These are phyloP conservation scores for Flaveria trinervia DNA, from an alignment of 129 eudicot genomes.

Conservation along the genomic window DNA sequence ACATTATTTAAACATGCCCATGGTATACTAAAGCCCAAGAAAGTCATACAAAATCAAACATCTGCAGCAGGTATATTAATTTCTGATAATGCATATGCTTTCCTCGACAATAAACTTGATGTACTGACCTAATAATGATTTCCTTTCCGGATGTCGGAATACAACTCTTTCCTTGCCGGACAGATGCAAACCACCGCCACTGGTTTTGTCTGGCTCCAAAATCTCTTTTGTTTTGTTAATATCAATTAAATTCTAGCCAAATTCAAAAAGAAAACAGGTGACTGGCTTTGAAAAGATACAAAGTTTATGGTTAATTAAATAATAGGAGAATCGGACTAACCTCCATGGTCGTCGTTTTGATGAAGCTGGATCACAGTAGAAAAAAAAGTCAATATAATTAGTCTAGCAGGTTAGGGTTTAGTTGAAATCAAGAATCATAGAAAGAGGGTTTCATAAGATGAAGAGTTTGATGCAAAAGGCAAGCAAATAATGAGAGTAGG, in stretches of 20 bases:
- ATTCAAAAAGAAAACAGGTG: neutral
- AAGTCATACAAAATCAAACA: neutral
- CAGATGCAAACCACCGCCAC: constrained; percentile 60
- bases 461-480: no score
- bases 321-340: constrained; percentile 14
- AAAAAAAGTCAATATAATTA: neutral
- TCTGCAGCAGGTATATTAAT: neutral
- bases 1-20: neutral
- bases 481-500: no score
- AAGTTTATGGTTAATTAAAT: neutral
- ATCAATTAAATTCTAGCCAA: constrained; percentile 40
- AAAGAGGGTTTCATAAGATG: no score
- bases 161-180: constrained; percentile 69
- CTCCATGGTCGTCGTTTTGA: constrained; percentile 27
- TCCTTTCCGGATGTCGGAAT: constrained; percentile 58
- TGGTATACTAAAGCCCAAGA: neutral
- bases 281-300: neutral
- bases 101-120: neutral
- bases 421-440: no score
- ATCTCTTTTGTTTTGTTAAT: constrained; percentile 47
- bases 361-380: neutral
- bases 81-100: neutral
- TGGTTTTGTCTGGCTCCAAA: constrained; percentile 55
- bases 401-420: neutral
- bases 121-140: constrained; percentile 67